Base-by-base conservation (phyloP, 192 early-diverging fungal species). In the Backusella morwellensis region DNA sequence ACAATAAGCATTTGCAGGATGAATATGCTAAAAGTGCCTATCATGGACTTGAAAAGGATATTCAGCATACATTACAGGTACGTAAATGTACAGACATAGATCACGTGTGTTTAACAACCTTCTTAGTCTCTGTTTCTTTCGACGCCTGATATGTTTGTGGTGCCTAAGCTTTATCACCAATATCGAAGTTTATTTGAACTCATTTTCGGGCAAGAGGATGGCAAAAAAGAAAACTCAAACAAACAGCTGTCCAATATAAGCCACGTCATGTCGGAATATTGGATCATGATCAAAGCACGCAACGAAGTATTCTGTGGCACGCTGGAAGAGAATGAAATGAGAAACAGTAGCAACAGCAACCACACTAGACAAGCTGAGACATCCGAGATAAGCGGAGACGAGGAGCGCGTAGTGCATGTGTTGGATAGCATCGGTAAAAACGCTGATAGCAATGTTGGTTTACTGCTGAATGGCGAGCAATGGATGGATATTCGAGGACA, bases 141-240 rank as follows among this genome's bases (percentile, higher is more conserved):
- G 0, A 85, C 82, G 6, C 89, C 89, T 9, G 89, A 90, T 54
- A 87, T 88, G 85, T 90, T 90, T 85, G 86, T 90, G 14, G 83
- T 86, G 73, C 89, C 89, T 38, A 83, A 84, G 36, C 74, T 83
- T 19, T 90, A 86, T 80, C 77, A 84, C 19, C 79, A 79, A 21
- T 86, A 90, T 35, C 75, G 81, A 17, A 76, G 73, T 29, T 34
- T 90, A 14, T 54, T 90, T 6, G 81, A 82, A 3, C 52, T 70
- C 21, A 78, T 86, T 17, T 70, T 90, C 2, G 77, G 77, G 29
- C 73, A 75, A 17, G 59, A 79, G 7, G n/a, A 44, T 21, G 42
- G 35, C 21, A 36, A 38, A 44, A 70, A 40, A 7, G 29, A 21
- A 11, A 35, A 29, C 17, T 26, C 23, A 63, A n/a, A 26, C 26